Conservation (phyloP, 1,139 yeast genomes). For the Pichia sp. region DNA sequence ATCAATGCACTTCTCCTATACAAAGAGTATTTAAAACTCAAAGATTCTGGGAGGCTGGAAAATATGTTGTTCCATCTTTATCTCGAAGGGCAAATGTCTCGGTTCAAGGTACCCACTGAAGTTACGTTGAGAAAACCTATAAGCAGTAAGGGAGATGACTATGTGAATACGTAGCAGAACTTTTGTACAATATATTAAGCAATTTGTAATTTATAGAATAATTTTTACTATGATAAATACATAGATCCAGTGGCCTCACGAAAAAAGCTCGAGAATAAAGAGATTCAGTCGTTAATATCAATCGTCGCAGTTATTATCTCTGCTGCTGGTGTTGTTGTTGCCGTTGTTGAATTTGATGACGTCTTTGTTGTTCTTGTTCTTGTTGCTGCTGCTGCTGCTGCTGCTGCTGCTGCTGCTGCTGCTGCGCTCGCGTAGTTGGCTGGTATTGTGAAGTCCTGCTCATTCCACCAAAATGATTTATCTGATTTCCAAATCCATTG, state of each 20-base stretch:
- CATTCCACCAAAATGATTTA: not conserved
- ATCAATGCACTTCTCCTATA: constrained; percentile 76
- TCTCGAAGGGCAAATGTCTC: constrained; percentile 63
- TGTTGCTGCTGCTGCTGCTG: constrained; percentile 9
- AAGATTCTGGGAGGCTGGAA: constrained; percentile 56
- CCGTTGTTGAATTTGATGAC: constrained; percentile 5
- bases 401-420: constrained; percentile 19
- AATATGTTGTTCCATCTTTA: constrained; percentile 62
- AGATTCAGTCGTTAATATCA: too few relatives aligned
- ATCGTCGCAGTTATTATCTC: constrained; percentile 3
- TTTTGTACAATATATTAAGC: constrained; percentile 6
- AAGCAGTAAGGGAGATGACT: not conserved
- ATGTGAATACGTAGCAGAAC: not conserved
- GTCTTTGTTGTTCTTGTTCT: constrained; percentile 2
- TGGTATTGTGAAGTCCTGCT: constrained; percentile 17
- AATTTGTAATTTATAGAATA: constrained; percentile 4
- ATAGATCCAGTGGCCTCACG: not conserved
- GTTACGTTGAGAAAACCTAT: constrained; percentile 8
- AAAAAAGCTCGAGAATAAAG: too few relatives aligned
- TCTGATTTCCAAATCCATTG: not conserved
- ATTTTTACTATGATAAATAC: not conserved
- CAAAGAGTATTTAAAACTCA: constrained; percentile 63
- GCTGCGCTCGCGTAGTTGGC: constrained; percentile 31
- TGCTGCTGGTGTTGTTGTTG: constrained; percentile 5
- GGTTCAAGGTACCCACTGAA: constrained; percentile 54